Evolutionary conservation across 768 basidiomycete genomes (phyloP).

Genomic region (Ramaria sp.): DNA sequence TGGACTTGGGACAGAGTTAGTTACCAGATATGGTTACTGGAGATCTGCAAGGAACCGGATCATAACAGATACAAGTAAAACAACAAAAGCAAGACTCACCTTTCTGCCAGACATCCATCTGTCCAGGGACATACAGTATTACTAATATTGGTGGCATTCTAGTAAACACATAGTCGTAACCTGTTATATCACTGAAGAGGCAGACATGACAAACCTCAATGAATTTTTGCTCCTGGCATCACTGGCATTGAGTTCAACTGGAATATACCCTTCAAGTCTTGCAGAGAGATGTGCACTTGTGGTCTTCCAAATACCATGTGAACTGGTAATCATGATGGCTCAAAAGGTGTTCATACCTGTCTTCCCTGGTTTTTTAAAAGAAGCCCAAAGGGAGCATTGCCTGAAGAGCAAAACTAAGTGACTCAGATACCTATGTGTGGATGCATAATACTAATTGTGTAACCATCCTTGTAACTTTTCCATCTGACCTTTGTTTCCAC

Average conservation of each 20-base stretch:
- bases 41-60: too few species aligned
- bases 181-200: not conserved
- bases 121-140: constrained; percentile 83
- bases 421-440: not conserved
- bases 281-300: constrained; percentile 91
- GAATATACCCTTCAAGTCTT: constrained; percentile 79
- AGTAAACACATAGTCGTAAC: not conserved
- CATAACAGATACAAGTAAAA: not conserved
- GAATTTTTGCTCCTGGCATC: constrained; percentile 90
- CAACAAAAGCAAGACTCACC: constrained; percentile 23
- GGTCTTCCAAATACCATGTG: constrained; percentile 97
- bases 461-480: constrained; percentile 88
- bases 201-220: constrained; percentile 55
- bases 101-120: constrained; percentile 61
- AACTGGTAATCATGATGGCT: constrained; percentile 82
- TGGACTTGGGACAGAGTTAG: too few species aligned
- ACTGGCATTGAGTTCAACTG: constrained; percentile 94
- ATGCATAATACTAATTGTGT: constrained; percentile 61
- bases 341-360: constrained; percentile 78
- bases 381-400: constrained; percentile 57
- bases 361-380: constrained; percentile 93
- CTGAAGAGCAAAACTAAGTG: constrained; percentile 28
- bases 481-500: constrained; percentile 87
- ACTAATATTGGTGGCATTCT: constrained; percentile 86
- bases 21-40: too few species aligned